Percentiles rank a stretch among this genome's conserved stretches.
phyloP scores from a whole-genome alignment of 306 rosid genomes.

The Rubus idaeus region DNA sequence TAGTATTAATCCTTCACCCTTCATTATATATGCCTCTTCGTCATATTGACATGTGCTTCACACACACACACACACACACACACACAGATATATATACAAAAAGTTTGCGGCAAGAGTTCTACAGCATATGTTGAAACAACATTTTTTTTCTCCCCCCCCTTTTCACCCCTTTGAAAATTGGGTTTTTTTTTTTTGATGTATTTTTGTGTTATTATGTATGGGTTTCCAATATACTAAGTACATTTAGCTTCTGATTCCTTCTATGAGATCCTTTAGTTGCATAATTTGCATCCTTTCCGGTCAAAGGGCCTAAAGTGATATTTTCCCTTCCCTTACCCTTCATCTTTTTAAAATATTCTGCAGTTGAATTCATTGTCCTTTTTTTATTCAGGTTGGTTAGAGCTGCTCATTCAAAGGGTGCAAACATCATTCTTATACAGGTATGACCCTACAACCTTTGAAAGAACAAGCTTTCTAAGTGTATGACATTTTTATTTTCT shows the following conservation, averaged over 20 bases:
- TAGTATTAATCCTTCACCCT: neutral
- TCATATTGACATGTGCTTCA: neutral
- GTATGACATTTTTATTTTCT: neutral
- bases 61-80: neutral
- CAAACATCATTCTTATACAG: slow-evolving; percentile 87
- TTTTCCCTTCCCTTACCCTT: neutral
- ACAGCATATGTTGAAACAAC: neutral
- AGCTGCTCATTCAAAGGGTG: slow-evolving; percentile 83
- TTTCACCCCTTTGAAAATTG: too few relatives aligned
- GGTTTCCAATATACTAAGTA: neutral
- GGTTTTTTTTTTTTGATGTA: neutral
- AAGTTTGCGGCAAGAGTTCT: neutral
- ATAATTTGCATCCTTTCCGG: neutral
- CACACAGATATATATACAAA: neutral
- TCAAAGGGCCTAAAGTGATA: neutral
- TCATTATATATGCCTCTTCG: neutral
- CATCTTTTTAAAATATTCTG: neutral
- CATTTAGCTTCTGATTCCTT: neutral
- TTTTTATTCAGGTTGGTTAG: slow-evolving; percentile 67
- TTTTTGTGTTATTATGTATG: neutral
- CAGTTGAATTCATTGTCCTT: neutral
- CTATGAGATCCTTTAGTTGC: neutral
- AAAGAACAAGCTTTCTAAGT: neutral
- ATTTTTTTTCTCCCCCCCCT: too few relatives aligned
- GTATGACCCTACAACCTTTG: slow-evolving; percentile 30